phyloP scores from a whole-genome alignment of 306 rosid genomes.

The Astragalus membranaceus region DNA sequence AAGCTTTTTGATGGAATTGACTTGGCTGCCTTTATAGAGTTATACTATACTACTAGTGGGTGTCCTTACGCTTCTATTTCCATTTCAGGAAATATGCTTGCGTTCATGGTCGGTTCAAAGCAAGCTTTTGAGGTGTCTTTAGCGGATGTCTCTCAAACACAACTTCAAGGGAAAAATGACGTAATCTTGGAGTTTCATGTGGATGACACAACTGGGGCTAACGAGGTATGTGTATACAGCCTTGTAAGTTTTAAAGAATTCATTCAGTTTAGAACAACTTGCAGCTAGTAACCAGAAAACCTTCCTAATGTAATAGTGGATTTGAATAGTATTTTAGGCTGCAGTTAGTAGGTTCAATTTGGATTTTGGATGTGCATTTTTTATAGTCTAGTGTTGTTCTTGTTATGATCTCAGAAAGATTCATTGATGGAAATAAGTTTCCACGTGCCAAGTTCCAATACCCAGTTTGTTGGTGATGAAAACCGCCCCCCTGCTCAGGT shows the following conservation, averaged over 20 bases:
- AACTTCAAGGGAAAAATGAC: conserved; percentile 93
- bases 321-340: not conserved
- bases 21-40: not conserved
- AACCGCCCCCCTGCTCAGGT: conserved; percentile 90
- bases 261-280: not conserved
- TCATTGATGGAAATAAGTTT: conserved; percentile 96
- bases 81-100: conserved; percentile 78
- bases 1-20: not conserved
- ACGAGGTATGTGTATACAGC: conserved; percentile 55
- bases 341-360: not conserved
- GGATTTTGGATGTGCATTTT: not conserved
- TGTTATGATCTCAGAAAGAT: conserved; percentile 71
- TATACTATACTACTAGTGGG: not conserved
- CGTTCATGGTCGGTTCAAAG: conserved; percentile 81
- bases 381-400: not conserved
- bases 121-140: conserved; percentile 98
- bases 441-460: conserved; percentile 93
- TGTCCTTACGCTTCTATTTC: conserved; percentile 17
- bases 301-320: not conserved
- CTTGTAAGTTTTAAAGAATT: not conserved
- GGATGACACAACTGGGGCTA: conserved; percentile 96
- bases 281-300: not conserved
- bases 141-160: conserved; percentile 95
- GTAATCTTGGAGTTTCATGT: conserved; percentile 93
- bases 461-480: conserved; percentile 97